Evolutionary conservation across 116 monocot species (phyloP).

Genomic region (Dioscorea cayenensis): DNA sequence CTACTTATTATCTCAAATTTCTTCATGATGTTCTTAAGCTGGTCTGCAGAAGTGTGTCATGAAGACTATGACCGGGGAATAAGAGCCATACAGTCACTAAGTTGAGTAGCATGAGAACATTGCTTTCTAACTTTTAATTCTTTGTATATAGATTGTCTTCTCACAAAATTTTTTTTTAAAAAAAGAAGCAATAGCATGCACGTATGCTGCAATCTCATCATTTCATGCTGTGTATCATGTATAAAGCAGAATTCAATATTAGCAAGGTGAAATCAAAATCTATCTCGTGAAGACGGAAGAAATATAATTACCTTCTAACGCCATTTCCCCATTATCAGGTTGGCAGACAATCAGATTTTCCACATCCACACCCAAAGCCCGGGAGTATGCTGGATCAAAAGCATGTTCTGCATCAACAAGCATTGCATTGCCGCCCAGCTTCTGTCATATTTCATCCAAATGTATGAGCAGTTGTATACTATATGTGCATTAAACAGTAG

Average conservation of each 20-base stretch:
- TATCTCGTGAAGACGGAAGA: neutral
- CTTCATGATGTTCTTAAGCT: too few relatives aligned
- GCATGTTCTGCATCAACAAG: slow-evolving; percentile 98
- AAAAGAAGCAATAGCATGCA: neutral
- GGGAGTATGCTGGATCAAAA: slow-evolving; percentile 96
- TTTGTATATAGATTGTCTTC: too few relatives aligned
- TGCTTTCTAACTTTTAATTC: neutral
- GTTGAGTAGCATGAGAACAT: too few relatives aligned
- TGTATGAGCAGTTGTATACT: neutral
- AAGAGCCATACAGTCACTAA: too few relatives aligned
- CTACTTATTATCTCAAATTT: too few relatives aligned
- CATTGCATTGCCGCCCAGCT: slow-evolving; percentile 96
- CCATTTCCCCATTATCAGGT: slow-evolving; percentile 98
- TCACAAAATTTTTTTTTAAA: neutral
- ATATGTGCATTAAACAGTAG: neutral
- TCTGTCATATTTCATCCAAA: slow-evolving; percentile 45
- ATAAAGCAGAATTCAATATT: neutral
- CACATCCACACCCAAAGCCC: slow-evolving; percentile 86
- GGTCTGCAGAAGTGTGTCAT: too few relatives aligned
- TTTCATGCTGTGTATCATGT: neutral
- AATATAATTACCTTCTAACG: slow-evolving; percentile 69
- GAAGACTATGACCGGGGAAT: too few relatives aligned
- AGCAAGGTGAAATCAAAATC: neutral
- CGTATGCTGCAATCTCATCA: neutral
- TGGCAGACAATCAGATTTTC: slow-evolving; percentile 98